phyloP scores from a whole-genome alignment of 1,139 yeast genomes.

The Pichia sp. region DNA sequence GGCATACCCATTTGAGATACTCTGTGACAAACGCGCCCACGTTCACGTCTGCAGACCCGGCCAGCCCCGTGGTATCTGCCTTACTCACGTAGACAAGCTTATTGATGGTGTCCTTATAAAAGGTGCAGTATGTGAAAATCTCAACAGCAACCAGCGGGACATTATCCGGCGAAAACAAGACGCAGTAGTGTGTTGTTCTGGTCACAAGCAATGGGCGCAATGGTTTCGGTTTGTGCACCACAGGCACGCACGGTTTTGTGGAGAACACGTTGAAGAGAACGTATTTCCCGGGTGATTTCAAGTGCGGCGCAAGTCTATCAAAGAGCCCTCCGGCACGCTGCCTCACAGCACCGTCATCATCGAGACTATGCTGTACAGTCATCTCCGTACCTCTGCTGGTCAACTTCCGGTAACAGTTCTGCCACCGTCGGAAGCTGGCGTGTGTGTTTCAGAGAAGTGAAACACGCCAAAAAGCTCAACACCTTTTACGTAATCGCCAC shows the following conservation, averaged over 20 bases:
- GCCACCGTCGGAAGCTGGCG: no score
- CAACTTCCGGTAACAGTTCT: no score
- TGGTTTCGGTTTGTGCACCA: conserved; percentile 31
- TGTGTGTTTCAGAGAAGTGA: no score
- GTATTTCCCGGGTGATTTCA: conserved; percentile 1
- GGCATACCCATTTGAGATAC: conserved; percentile 6
- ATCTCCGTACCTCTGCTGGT: not conserved
- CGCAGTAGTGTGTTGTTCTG: conserved; percentile 62
- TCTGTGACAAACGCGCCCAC: conserved; percentile 14
- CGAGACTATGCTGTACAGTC: not conserved
- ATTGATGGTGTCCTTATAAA: conserved; percentile 30
- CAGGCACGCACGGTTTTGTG: conserved; percentile 23
- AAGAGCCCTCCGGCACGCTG: not conserved
- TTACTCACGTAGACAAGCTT: conserved; percentile 75
- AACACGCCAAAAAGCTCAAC: not conserved
- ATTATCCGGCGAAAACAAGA: conserved; percentile 41
- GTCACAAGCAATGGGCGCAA: conserved; percentile 37
- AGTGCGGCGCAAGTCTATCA: not conserved
- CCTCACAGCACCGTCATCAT: not conserved
- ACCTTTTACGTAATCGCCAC: conserved; percentile 1
- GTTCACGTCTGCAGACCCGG: not conserved
- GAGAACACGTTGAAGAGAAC: conserved; percentile 4
- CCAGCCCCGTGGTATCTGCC: conserved; percentile 84
- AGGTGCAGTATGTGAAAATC: conserved; percentile 53
- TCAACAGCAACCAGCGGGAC: conserved; percentile 64